Evolutionary conservation across 1,284 basidiomycete species (phyloP).

Genomic region (Marasmius sp.): DNA sequence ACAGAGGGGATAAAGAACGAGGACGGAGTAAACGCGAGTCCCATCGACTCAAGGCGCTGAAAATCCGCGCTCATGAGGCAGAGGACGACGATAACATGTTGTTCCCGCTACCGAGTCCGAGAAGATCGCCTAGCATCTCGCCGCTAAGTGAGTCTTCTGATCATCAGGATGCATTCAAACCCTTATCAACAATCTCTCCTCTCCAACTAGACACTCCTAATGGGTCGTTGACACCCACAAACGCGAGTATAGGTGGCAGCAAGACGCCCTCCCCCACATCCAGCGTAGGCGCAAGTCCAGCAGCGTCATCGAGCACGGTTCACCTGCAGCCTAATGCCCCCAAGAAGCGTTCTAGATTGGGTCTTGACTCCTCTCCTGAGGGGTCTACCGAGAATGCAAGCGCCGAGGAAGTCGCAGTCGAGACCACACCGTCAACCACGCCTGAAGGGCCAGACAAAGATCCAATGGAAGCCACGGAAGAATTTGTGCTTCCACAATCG

Average conservation of each 20-base stretch:
- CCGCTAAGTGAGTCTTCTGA: neutral
- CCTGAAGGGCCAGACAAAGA: neutral
- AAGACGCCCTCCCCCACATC: neutral
- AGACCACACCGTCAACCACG: neutral
- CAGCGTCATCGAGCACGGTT: neutral
- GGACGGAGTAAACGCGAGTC: neutral
- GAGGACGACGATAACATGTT: neutral
- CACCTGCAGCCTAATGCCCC: neutral
- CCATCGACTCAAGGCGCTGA: neutral
- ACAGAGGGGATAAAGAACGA: neutral
- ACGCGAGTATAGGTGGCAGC: neutral
- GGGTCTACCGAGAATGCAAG: neutral
- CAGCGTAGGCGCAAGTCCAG: neutral
- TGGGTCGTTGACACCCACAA: neutral
- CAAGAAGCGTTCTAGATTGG: neutral
- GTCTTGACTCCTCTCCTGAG: neutral
- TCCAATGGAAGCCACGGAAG: neutral
- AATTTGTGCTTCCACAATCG: neutral
- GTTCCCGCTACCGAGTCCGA: slow-evolving; percentile 3
- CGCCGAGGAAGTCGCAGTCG: neutral
- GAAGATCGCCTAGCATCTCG: neutral
- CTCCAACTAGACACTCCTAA: neutral
- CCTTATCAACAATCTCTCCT: neutral
- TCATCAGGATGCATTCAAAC: neutral
- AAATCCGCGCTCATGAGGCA: neutral